These are phyloP conservation scores for Nelumbo lutea DNA, from an alignment of 164 flowering plant species.

Conservation along the genomic window DNA sequence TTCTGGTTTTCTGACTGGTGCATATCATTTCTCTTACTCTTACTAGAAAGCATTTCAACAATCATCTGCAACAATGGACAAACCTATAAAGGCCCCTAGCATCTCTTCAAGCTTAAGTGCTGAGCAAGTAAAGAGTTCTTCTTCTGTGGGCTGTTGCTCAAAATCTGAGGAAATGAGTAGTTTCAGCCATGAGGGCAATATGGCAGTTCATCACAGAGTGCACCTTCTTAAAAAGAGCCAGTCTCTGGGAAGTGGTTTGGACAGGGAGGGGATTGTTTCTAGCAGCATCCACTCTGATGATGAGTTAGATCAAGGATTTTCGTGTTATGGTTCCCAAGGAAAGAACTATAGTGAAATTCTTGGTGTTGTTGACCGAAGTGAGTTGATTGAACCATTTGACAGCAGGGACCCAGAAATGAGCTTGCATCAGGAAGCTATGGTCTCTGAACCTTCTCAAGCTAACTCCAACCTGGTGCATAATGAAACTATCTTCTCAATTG, in stretches of 20 bases:
- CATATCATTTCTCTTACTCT: constrained; percentile 9
- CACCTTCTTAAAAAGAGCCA: constrained; percentile 46
- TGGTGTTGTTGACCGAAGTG: constrained; percentile 19
- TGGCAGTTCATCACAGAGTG: constrained; percentile 13
- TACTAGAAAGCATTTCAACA: constrained; percentile 49
- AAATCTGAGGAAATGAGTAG: constrained; percentile 44
- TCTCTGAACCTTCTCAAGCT: constrained; percentile 28
- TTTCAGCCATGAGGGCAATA: constrained; percentile 20
- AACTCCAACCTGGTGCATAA: constrained; percentile 28
- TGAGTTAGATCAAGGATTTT: constrained; percentile 36
- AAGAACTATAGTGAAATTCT: constrained; percentile 2
- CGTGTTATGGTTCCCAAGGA: constrained; percentile 34
- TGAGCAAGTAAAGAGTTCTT: constrained; percentile 24
- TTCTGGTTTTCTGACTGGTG: not conserved
- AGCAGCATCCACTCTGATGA: constrained; percentile 33
- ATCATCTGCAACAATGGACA: constrained; percentile 17
- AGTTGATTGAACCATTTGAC: constrained; percentile 14
- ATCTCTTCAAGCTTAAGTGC: constrained; percentile 10
- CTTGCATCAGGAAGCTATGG: constrained; percentile 21
- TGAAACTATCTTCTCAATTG: constrained; percentile 48
- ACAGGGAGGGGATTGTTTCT: constrained; percentile 26
- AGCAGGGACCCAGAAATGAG: constrained; percentile 23
- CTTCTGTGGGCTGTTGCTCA: constrained; percentile 32
- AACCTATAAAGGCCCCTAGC: constrained; percentile 14
- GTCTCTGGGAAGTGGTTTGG: constrained; percentile 64